Conservation (phyloP, 441 rosid genomes). For the Eutrema salsugineum region DNA sequence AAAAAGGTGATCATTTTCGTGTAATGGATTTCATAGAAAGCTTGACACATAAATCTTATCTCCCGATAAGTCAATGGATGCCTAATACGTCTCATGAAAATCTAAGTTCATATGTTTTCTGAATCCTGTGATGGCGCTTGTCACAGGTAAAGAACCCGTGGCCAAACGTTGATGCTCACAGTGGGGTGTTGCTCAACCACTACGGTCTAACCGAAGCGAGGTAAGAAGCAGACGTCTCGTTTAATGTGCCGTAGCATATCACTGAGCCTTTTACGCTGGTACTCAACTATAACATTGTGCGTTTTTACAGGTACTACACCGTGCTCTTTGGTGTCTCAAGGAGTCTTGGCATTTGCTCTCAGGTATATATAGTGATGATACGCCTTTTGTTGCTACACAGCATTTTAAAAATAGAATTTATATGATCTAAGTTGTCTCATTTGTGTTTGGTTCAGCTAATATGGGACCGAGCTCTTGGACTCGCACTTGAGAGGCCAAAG, state of each 20-base stretch:
- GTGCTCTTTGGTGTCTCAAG: slow-evolving; percentile 96
- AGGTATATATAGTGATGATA: slow-evolving; percentile 34
- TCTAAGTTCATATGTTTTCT: background rate
- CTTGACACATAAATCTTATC: background rate
- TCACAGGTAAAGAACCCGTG: slow-evolving; percentile 90
- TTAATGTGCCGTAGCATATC: background rate
- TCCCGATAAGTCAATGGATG: background rate
- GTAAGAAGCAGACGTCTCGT: slow-evolving; percentile 30
- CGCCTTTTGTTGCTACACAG: background rate
- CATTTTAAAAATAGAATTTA: background rate
- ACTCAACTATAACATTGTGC: background rate
- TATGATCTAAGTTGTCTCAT: background rate
- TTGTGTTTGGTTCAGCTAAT: slow-evolving; percentile 52
- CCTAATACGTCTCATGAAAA: background rate
- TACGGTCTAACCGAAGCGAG: slow-evolving; percentile 91
- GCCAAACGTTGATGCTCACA: slow-evolving; percentile 98
- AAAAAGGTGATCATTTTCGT: background rate
- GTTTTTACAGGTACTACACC: slow-evolving; percentile 58
- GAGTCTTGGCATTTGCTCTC: slow-evolving; percentile 92
- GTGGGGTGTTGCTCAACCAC: slow-evolving; percentile 85
- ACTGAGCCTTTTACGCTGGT: background rate
- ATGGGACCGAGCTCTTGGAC: slow-evolving; percentile 93
- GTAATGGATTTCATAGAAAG: background rate
- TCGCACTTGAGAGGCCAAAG: slow-evolving; percentile 91
- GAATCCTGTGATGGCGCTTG: slow-evolving; percentile 13